Percentiles rank a stretch among this genome's conserved stretches.
These are phyloP conservation scores for Agastache rugosa DNA, from an alignment of 257 asterid genomes.

Conservation along the genomic window DNA sequence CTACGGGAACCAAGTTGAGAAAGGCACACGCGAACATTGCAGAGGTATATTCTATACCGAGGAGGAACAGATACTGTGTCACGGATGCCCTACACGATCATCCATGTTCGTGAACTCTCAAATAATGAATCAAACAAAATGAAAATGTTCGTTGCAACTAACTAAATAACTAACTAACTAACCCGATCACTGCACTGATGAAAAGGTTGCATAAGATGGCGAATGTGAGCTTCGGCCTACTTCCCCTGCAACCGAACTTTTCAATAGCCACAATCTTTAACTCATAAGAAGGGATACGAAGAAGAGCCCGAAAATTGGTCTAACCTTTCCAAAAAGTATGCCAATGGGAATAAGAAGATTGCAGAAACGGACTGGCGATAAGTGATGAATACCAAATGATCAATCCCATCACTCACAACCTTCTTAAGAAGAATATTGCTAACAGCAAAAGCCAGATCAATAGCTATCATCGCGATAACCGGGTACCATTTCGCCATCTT, in stretches of 20 bases:
- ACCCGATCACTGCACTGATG: constrained; percentile 80
- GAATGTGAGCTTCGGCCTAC: constrained; percentile 70
- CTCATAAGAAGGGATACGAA: no score
- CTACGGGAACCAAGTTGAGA: constrained; percentile 68
- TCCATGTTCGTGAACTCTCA: not conserved
- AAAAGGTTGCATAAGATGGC: constrained; percentile 57
- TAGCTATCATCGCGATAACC: constrained; percentile 50
- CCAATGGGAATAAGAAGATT: constrained; percentile 60
- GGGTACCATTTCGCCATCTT: constrained; percentile 60
- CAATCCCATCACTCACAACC: constrained; percentile 57
- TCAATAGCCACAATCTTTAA: not conserved
- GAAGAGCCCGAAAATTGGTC: no score
- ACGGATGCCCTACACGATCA: constrained; percentile 59
- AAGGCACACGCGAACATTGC: constrained; percentile 80
- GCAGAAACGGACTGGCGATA: constrained; percentile 74
- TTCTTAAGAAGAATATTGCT: constrained; percentile 70
- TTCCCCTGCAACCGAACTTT: constrained; percentile 56
- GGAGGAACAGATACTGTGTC: constrained; percentile 75
- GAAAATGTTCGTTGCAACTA: not conserved
- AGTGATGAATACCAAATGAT: constrained; percentile 72
- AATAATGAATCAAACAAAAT: not conserved
- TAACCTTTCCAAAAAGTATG: constrained; percentile 69
- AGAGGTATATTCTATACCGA: constrained; percentile 73
- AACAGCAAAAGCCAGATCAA: constrained; percentile 63
- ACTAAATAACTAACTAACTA: constrained; percentile 28